These are phyloP conservation scores for Mycosarcoma mackinlayi DNA, from an alignment of 1,284 basidiomycete species.

Conservation along the genomic window DNA sequence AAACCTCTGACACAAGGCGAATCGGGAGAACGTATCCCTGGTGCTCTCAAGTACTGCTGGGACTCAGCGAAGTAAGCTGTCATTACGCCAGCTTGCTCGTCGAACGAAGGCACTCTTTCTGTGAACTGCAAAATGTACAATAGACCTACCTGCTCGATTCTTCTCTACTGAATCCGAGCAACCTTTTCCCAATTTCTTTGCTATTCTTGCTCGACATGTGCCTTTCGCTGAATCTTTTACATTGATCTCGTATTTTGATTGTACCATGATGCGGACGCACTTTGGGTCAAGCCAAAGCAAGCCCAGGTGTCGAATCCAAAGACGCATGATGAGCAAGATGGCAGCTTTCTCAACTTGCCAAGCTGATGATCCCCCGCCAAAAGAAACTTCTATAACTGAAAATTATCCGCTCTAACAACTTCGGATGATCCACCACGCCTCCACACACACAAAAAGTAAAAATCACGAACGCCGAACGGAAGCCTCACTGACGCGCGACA, in stretches of 20 bases:
- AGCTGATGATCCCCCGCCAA: background rate
- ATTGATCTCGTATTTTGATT: no score
- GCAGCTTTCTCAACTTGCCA: no score
- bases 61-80: constrained; percentile 23
- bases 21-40: constrained; percentile 43
- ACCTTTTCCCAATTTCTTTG: no score
- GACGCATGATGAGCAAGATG: no score
- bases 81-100: background rate
- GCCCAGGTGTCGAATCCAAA: no score
- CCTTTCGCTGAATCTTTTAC: no score
- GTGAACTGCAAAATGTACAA: constrained; percentile 15
- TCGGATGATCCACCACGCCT: background rate
- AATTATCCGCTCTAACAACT: background rate
- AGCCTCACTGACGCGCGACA: constrained; percentile 11
- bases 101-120: background rate
- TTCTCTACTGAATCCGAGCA: no score
- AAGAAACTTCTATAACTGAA: background rate
- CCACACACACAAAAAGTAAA: constrained; percentile 7
- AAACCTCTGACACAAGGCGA: constrained; percentile 40
- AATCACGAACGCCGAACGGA: no score
- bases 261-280: no score
- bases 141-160: constrained; percentile 4
- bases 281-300: no score
- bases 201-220: no score
- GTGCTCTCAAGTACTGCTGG: constrained; percentile 54